Evolutionary conservation across 192 early-diverging fungal species (phyloP), one percentile per base, ranked within the genome.

Genomic region (Umbelopsis vinacea): DNA sequence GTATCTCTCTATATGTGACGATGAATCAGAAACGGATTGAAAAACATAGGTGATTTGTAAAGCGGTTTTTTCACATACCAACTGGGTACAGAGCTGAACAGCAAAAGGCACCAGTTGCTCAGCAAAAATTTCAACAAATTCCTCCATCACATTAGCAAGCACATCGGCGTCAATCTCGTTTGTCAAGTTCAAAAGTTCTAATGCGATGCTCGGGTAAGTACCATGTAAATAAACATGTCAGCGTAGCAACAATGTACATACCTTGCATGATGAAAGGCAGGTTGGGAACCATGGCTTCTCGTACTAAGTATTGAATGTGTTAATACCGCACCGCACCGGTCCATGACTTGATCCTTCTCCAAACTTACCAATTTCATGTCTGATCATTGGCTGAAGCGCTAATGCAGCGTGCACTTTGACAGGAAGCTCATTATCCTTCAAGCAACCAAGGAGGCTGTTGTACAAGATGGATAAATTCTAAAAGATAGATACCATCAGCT

Each of bases 151-250:
- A 15, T 79, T 78, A 0, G 94, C 83, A 4, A 99, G 81, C 6
- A 88, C 93, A 73, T 98, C 96, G 67, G 94, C 87, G 80, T 99
- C 96, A 66, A 97, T 94, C 79, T 96, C 87, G 83, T 96, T 95
- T 6, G 92, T 96, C 52, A 97, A 83, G 38, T 91, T 85, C 54
- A 99, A 82, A 57, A 97, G 85, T 17, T 79, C 48, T 50, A 50
- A 43, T 12, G 11, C 6, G 1, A 29, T 29, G 29, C 29, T 1
- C 29, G 3, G 17, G 48, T 17, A 50, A 50, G 15, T 50, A 50
- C 46, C 46, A 15, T 46, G 76, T 83, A 46, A 3, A 46, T 43
- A 6, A 43, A 43, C 40, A 43, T 43, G 40, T 43, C 8, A 43
- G 40, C 8, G 6, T 43, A 43, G 6, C 3, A 1, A 43, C 1